Evolutionary conservation across 495 filamentous ascomycete genomes (phyloP).

Genomic region (Arthonia radiata): DNA sequence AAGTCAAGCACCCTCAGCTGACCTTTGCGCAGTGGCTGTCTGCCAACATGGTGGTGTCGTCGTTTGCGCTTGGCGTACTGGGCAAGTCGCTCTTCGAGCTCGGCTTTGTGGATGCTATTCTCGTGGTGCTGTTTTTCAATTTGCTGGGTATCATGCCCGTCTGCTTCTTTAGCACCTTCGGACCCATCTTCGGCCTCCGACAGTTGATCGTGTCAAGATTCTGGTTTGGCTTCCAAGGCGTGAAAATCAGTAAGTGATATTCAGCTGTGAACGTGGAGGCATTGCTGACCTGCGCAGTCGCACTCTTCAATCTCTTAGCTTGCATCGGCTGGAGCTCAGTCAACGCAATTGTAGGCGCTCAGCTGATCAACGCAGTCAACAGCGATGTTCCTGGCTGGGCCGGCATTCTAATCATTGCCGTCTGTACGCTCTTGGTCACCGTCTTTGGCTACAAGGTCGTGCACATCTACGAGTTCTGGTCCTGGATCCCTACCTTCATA

Average conservation of each 20-base stretch:
- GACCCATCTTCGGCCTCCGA: constrained; percentile 50
- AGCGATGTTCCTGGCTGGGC: constrained; percentile 41
- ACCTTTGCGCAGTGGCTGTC: constrained; percentile 41
- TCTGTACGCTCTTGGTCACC: constrained; percentile 43
- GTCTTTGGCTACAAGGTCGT: constrained; percentile 62
- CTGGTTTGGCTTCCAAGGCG: constrained; percentile 52
- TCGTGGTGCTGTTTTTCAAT: constrained; percentile 60
- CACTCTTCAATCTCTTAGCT: constrained; percentile 48
- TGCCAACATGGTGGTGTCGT: constrained; percentile 62
- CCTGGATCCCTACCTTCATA: constrained; percentile 53
- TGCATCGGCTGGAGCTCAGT: constrained; percentile 57
- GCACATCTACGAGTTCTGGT: constrained; percentile 57
- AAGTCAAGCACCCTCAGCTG: neutral
- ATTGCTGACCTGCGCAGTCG: constrained; percentile 20
- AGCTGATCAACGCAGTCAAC: constrained; percentile 59
- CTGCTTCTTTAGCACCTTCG: constrained; percentile 60
- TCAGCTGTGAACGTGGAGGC: neutral
- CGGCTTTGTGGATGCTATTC: constrained; percentile 51
- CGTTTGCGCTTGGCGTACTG: constrained; percentile 59
- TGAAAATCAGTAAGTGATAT: constrained; percentile 37
- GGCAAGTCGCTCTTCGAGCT: constrained; percentile 40
- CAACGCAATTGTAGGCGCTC: constrained; percentile 63
- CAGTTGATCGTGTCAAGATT: constrained; percentile 74
- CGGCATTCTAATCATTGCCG: constrained; percentile 52
- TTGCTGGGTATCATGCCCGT: constrained; percentile 47